Evolutionary conservation across 2,329 filamentous ascomycete species (phyloP), one percentile per base, ranked within the genome.

Genomic region (Dothideomycetes sp.): DNA sequence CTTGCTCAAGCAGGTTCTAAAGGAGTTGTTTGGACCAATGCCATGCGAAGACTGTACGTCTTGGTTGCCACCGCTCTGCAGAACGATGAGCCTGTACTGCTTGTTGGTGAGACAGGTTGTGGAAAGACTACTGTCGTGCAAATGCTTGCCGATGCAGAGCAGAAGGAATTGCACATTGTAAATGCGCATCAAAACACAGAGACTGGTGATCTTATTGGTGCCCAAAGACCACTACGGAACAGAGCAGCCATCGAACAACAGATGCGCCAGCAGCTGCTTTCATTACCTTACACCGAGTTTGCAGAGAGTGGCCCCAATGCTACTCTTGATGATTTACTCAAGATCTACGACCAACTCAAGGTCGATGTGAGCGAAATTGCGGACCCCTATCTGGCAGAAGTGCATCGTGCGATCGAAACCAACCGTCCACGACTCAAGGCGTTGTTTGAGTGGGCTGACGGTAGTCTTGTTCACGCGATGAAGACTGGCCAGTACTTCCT

Each of bases 131-230:
- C 89, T 2, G 84, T 98, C 5, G 93, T 86, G 51, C 91, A 99
- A 59, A 74, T 94, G 56, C 73, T 96, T 39, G 87, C 91, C 3
- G 82, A 94, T 54, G 82, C 84, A 4, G 73, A 85, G 47, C 68
- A 71, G 12, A 86, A 82, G 53, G 69, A 84, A 47, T 67, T 99
- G 27, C 80, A 88, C 50, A 91, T 89, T 51, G 82, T 98, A 54
- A 99, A 98, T 57, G 91, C 93, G 3, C 93, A 99, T 61, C 89
- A 96, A 51, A 99, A 98, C 50, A 88, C 91, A 0, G 93, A 99
- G 60, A 96, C 93, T 0, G 89, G 91, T 12, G 91, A 99, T 60
- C 70, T 99, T 9, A 96, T 99, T 49, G 91, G 91, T 49, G 91
- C 91, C 3, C 91, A 98, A 60, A 71, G 91, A 45, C 91, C 91